These are phyloP conservation scores for Fusarium austroafricanum DNA, from an alignment of 2,329 filamentous ascomycete genomes.

Conservation along the genomic window DNA sequence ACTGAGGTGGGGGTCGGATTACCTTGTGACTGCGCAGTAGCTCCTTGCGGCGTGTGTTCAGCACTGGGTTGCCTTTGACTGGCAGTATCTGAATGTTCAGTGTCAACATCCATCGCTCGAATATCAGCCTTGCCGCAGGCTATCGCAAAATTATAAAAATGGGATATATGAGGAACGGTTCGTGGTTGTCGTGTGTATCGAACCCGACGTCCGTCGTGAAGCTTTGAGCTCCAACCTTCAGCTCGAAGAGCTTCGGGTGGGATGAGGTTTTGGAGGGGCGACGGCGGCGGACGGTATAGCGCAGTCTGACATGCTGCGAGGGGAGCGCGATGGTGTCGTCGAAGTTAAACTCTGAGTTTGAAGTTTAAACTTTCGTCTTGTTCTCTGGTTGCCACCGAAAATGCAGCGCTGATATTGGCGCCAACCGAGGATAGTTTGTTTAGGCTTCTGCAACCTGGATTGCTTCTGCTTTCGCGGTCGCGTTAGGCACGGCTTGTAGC, in stretches of 20 bases:
- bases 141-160: slow-evolving; percentile 8
- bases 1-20: slow-evolving; percentile 47
- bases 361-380: slow-evolving; percentile 5
- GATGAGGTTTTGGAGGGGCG: slow-evolving; percentile 36
- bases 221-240: slow-evolving; percentile 30
- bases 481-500: slow-evolving; percentile 25
- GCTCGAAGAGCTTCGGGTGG: slow-evolving; percentile 30
- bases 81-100: slow-evolving; percentile 46
- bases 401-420: neutral
- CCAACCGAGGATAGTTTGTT: slow-evolving; percentile 13
- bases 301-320: slow-evolving; percentile 47
- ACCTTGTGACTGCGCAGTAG: slow-evolving; percentile 44
- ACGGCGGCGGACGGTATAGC: slow-evolving; percentile 29
- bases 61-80: slow-evolving; percentile 49
- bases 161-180: neutral
- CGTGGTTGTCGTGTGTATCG: slow-evolving; percentile 4
- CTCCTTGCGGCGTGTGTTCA: slow-evolving; percentile 51
- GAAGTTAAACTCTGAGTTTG: slow-evolving; percentile 26
- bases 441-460: slow-evolving; percentile 19
- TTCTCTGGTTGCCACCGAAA: neutral
- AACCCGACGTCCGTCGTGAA: slow-evolving; percentile 9
- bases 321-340: slow-evolving; percentile 19
- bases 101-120: slow-evolving; percentile 50
- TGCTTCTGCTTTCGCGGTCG: slow-evolving; percentile 19
- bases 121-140: slow-evolving; percentile 15